phyloP scores from a whole-genome alignment of 257 asterid species.

The Solanum pimpinellifolium region DNA sequence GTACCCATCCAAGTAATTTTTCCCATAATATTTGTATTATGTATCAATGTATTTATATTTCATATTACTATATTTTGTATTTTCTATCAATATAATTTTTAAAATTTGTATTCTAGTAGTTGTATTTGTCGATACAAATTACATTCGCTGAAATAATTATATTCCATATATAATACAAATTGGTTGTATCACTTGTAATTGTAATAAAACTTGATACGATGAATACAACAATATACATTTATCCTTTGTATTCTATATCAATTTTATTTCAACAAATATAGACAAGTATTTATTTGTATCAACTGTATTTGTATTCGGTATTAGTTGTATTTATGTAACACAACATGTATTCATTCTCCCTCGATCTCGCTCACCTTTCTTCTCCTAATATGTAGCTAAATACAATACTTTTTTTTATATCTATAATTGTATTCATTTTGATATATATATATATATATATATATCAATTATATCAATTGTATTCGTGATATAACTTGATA shows the following conservation, averaged over 20 bases:
- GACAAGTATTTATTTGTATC: background rate
- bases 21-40: background rate
- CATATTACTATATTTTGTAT: background rate
- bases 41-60: background rate
- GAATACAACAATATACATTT: no score
- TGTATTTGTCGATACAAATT: background rate
- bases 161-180: no score
- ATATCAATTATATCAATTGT: background rate
- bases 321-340: background rate
- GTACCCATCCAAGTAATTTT: no score
- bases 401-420: no score
- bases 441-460: no score
- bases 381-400: background rate
- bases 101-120: background rate
- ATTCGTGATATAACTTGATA: background rate
- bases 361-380: background rate
- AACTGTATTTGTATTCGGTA: background rate
- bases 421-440: background rate
- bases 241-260: background rate
- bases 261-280: no score
- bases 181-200: background rate
- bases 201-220: background rate
- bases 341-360: background rate
- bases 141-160: background rate
- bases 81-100: background rate